Base-by-base conservation (phyloP, 495 filamentous ascomycete species). In the Penicillium canescens region DNA sequence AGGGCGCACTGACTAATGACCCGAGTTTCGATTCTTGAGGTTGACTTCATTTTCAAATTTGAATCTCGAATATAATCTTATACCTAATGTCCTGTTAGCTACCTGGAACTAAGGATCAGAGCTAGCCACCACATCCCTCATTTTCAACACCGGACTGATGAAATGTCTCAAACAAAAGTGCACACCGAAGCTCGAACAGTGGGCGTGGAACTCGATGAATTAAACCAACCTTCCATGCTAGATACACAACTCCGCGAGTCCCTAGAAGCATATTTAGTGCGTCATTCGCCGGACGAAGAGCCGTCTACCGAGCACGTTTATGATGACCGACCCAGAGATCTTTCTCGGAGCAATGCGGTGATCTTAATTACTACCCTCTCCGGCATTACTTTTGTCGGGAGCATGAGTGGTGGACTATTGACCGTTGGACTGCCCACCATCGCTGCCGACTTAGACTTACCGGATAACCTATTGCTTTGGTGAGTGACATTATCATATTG, bases 401-500 rank as follows among this genome's bases (percentile, higher is more conserved):
- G 58, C 21, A 61, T 61, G 58, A 61, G 55, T 41, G 36, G 45
- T 43, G 62, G 62, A 4, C 40, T 65, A 13, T 21, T 61, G 33
- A 65, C 62, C 12, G 50, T 65, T 31, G 50, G 58, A 24, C 37
- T 65, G 1, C 62, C 62, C 6, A 46, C 34, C 24, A 65, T 65
- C 12, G 57, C 58, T 4, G 39, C 40, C 2, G 62, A 65, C 28
- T 48, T 65, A 52, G 31, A 52, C 0, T 50, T 65, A 18, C 51
- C 61, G 2, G 55, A 64, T n/a, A 64, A 60, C 35, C 41, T 64
- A 3, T 28, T 64, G 6, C 41, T 61, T 0, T 64, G 61, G 61
- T 64, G 26, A 55, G 61, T 52, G 1, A 5, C 10, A 42, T 9
- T 13, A 4, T 44, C 13, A 8, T 1, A 24, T 42, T 18, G 23